Base-by-base conservation (phyloP, 164 flowering plant species). In the Echeveria elegans region DNA sequence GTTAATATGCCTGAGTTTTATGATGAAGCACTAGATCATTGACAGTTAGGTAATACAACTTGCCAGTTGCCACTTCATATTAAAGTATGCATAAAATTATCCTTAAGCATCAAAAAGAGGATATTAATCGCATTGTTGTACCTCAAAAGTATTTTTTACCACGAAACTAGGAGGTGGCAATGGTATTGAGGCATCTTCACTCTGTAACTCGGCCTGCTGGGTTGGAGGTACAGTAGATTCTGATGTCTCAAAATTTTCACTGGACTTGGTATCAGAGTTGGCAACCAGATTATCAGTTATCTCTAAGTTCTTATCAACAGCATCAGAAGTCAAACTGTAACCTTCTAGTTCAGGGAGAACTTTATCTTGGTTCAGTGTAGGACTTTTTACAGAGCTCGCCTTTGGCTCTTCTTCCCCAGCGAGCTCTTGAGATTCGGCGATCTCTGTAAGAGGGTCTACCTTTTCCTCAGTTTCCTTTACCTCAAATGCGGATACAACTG, bases 71-170 rank as follows among this genome's bases (percentile, higher is more conserved):
- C 1, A 11, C 28, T 26, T 2, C 30, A 53, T 52, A 19, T 19
- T 48, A 4, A 5, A 10, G 23, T 52, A 21, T 40, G 45, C 38
- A 36, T 0, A 36, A 6, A 36, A 0, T 40, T 2, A 14, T 12
- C 2, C 19, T 6, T n/a, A 14, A 7, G 47, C 19, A 6, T 23
- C 8, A 50, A 50, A 50, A 5, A 12, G 14, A 23, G 21, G 21
- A n/a, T 50, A 50, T n/a, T n/a, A n/a, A n/a, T 52, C 21, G 58
- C 58, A 21, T 21, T 52, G 60, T 14, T 40, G 32, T 73, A 85
- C 92, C 86, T 78, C 69, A 30, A 65, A 71, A 43, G 24, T 67
- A 43, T 77, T 74, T 66, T 71, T 76, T 29, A 73, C 14, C 36
- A 53, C 48, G 14, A 34, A 50, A 65, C 75, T 71, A 63, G 70